Evolutionary conservation across 139 green algal species (phyloP), one percentile per base, ranked within the genome.

Genomic region (Coelastrella sp.): DNA sequence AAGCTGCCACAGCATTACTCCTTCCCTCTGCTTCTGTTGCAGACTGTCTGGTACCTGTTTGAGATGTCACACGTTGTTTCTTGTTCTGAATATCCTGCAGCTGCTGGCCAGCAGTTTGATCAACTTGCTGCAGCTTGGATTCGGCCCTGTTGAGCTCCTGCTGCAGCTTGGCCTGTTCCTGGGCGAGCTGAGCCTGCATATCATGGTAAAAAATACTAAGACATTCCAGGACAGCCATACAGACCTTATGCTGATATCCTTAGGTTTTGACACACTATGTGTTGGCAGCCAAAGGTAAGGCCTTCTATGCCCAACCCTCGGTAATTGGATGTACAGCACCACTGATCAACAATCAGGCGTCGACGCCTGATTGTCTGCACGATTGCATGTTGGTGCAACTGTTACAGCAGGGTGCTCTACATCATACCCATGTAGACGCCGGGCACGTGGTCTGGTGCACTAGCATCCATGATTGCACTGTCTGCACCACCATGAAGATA

Each of bases 21-120:
- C 80, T 49, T 85, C 58, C 80, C 10, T 17, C 8, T 85, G 80
- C 25, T 22, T 74, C 80, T 35, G 59, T 12, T 58, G 11, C 25
- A 24, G 27, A n/a, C 27, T 61, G 82, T 65, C 80, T 25, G n/a
- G 10, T 20, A 8, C 8, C 35, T 27, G 22, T 25, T 12, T 49
- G 60, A 58, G 60, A 20, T 56, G n/a, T 27, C 58, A 85, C 14
- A 56, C 78, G 76, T 65, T 78, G 59, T 60, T 79, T 82, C 61
- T 35, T 78, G 61, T 86, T 90, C 75, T 79, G 60, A 60, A 87
- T 76, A 20, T 68, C 60, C 20, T 85, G 89, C 35, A 78, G 12
- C 84, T 90, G 15, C n/a, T 79, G 63, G n/a, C 87, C 20, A 14
- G 63, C 11, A 25, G 9, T n/a, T 24, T 78, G 22, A n/a, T 87